A percentile compares a stretch with the other conserved stretches of the same genome.
phyloP scores from a whole-genome alignment of 1,139 yeast genomes.

The Wickerhamiella infanticola region DNA sequence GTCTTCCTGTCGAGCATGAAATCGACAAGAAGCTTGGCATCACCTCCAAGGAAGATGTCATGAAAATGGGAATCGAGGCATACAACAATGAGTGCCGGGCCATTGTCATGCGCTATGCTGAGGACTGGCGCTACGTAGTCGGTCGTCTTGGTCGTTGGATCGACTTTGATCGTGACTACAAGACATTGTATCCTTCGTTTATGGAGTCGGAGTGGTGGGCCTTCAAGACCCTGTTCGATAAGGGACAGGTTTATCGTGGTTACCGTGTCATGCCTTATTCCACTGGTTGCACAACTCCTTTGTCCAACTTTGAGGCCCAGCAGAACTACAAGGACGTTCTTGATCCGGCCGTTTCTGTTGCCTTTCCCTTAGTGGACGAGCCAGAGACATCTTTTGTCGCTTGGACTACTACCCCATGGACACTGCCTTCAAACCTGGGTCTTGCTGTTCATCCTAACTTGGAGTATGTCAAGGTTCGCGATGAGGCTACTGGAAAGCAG shows the following conservation, averaged over 20 bases:
- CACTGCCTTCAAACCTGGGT: conserved; percentile 86
- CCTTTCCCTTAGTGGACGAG: conserved; percentile 68
- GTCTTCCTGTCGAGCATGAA: conserved; percentile 95
- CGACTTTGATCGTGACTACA: conserved; percentile 96
- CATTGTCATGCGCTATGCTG: conserved; percentile 94
- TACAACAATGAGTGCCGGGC: conserved; percentile 90
- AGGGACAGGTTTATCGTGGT: conserved; percentile 84
- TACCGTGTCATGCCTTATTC: conserved; percentile 97
- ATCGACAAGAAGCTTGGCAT: conserved; percentile 94
- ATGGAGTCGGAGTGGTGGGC: conserved; percentile 99
- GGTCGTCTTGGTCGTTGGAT: conserved; percentile 97
- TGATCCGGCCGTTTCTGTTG: conserved; percentile 92
- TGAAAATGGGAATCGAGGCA: conserved; percentile 83
- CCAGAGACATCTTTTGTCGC: conserved; percentile 77
- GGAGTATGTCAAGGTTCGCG: conserved; percentile 82
- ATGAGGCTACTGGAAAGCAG: conserved; percentile 68
- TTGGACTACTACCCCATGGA: conserved; percentile 99
- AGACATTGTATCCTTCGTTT: conserved; percentile 84
- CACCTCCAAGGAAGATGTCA: conserved; percentile 85
- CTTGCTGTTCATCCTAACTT: conserved; percentile 82
- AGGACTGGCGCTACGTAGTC: conserved; percentile 84
- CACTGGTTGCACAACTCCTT: conserved; percentile 91
- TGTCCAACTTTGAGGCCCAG: conserved; percentile 96
- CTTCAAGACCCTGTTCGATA: conserved; percentile 71
- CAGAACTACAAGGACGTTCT: conserved; percentile 93